Conservation (phyloP, 441 rosid species). For the Cnidoscolus chayamansa region DNA sequence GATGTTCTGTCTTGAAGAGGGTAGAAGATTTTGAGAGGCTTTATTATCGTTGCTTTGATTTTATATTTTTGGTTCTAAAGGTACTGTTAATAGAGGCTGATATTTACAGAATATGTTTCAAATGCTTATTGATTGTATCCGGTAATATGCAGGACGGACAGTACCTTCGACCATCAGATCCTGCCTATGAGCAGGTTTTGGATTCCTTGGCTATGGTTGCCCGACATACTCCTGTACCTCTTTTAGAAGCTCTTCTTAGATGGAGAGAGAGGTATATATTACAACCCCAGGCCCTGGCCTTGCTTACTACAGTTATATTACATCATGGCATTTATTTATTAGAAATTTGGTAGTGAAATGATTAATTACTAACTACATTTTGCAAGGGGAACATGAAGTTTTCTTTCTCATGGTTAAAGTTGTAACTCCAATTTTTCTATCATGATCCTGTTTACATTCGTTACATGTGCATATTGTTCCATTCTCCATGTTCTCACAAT, state of each 20-base stretch:
- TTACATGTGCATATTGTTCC: not conserved
- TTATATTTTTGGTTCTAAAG: not conserved
- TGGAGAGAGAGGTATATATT: constrained; percentile 75
- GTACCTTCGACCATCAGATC: constrained; percentile 94
- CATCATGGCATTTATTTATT: not conserved
- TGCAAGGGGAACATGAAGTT: not conserved
- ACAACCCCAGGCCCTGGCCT: not conserved
- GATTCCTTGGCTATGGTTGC: constrained; percentile 99
- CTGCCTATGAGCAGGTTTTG: constrained; percentile 95
- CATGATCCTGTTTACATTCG: not conserved
- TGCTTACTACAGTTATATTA: not conserved
- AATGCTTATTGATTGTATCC: constrained; percentile 12
- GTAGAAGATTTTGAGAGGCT: not conserved
- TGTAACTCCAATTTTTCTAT: not conserved
- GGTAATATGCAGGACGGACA: constrained; percentile 81
- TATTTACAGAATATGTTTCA: constrained; percentile 5
- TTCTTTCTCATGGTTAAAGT: not conserved
- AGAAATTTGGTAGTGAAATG: not conserved
- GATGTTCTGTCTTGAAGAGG: not conserved
- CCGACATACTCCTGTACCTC: constrained; percentile 96
- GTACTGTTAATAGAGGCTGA: constrained; percentile 10
- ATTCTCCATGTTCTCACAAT: not conserved
- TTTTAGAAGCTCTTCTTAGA: constrained; percentile 89
- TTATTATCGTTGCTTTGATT: not conserved
- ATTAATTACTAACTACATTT: not conserved